Conservation (phyloP, 441 rosid species). For the Adansonia rubrostipa region DNA sequence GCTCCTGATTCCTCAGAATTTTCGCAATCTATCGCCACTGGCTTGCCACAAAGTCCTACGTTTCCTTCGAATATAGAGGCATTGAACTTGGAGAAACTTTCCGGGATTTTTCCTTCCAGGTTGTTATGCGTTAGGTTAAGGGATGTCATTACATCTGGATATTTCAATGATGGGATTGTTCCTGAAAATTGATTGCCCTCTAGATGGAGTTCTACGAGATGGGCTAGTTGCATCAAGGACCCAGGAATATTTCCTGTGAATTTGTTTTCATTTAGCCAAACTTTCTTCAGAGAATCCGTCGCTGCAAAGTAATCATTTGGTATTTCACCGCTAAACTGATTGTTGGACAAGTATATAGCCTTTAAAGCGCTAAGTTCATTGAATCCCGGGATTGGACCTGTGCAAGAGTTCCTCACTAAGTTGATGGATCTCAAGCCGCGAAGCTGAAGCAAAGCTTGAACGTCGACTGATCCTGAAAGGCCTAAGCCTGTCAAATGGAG, state of each 20-base stretch:
- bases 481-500: slow-evolving; percentile 57
- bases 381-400: slow-evolving; percentile 68
- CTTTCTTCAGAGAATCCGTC: slow-evolving; percentile 59
- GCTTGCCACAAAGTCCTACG: slow-evolving; percentile 58
- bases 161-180: slow-evolving; percentile 48
- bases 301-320: slow-evolving; percentile 49
- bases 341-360: slow-evolving; percentile 55
- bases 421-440: slow-evolving; percentile 56
- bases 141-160: slow-evolving; percentile 37
- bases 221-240: slow-evolving; percentile 49
- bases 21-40: slow-evolving; percentile 42
- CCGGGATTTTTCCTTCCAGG: slow-evolving; percentile 71
- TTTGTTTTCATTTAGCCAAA: slow-evolving; percentile 60
- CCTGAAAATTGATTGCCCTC: slow-evolving; percentile 74
- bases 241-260: slow-evolving; percentile 68
- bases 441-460: slow-evolving; percentile 48
- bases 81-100: slow-evolving; percentile 38
- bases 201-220: slow-evolving; percentile 67
- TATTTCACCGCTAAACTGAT: slow-evolving; percentile 67
- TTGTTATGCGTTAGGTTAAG: slow-evolving; percentile 63
- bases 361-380: slow-evolving; percentile 55
- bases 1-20: background rate
- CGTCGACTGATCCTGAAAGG: slow-evolving; percentile 56
- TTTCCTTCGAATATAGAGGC: slow-evolving; percentile 51
- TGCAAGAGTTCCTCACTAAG: slow-evolving; percentile 60